Base-by-base conservation (phyloP, 345 rosid species). In the Populus ilicifolia region DNA sequence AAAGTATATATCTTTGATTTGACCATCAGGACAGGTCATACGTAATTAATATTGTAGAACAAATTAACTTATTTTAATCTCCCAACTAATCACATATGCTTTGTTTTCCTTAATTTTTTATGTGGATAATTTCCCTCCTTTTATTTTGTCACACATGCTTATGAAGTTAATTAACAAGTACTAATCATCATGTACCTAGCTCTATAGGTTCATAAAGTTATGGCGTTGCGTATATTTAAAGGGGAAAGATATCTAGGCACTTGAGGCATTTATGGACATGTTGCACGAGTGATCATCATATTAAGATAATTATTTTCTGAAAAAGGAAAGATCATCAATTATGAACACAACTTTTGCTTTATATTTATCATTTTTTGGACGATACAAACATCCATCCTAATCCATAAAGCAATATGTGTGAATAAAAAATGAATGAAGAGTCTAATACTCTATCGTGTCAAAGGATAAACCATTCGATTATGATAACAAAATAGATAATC, bases 401-500 rank as follows among this genome's bases (percentile, higher is more conserved):
- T 35, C 69, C 62, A 41, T 39, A 56, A 68, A 48, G 20, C 12
- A 75, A 73, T 54, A 36, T 43, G 39, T 20, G 73, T 69, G 77
- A 71, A 63, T 64, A 41, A 36, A n/a, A 66, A 36, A 75, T 29
- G 23, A 41, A 43, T 38, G 13, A 43, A 48, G 18, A 4, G 44
- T 62, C 79, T 48, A 69, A 73, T 77, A 64, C 43, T 67, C 9
- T 1, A 20, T 6, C 33, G 1, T 11, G 5, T 69, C 56, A 54
- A 66, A 46, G 70, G 36, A 35, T 67, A 67, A 33, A 62, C 16
- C 29, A 39, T 83, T 74, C 67, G 8, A 33, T 66, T n/a, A 71
- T 77, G 48, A 80, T 56, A 21, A 50, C 38, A 63, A 18, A 39
- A 67, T 70, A 21, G 62, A 78, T 46, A 56, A 80, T 78, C 80